Base-by-base conservation (phyloP, 2,329 filamentous ascomycete genomes). In the Rhinocladiella similis region DNA sequence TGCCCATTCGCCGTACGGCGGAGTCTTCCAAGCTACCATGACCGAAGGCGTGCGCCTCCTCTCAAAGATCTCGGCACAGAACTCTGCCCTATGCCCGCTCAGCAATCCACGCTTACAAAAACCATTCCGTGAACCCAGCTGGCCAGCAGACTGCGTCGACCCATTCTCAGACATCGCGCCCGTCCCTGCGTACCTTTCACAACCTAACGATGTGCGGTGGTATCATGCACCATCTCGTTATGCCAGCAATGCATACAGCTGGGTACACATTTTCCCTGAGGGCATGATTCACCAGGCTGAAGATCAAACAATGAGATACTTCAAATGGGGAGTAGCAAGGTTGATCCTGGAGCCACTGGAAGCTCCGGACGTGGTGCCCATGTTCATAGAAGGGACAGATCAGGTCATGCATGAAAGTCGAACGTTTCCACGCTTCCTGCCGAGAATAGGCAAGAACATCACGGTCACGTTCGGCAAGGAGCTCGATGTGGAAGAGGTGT, bases 231-330 rank as follows among this genome's bases (percentile, higher is more conserved):
- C 91, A 1, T 86, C 90, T 1, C 82, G 85, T 47, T 92, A 89
- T 70, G 72, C 83, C 1, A 80, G 75, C 61, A 86, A 91, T 66
- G 84, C 84, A 45, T 82, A 89, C 71, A 84, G 85, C 43, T 99
- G 94, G 94, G 79, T 99, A 3, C 94, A 99, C 72, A 88, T 97
- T 53, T 97, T 97, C 72, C 94, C 94, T 12, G 94, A 99, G 74
- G 94, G 91, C 47, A 91, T 89, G 72, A 91, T 96, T 45, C 92
- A 97, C 73, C 94, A 99, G 75, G 86, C 62, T 18, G 29, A 50
- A 27, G 48, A 91, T 63, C 83, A 88, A 1, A 84, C 87, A 6
- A 87, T 97, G 80, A 88, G 94, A 27, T 99, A 99, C 75, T 97
- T 97, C 83, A 97, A 96, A 77, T 99, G 94, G 94, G 94, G 94